Base-by-base conservation (phyloP, 2,329 filamentous ascomycete species). In the Sporothrix phasma region DNA sequence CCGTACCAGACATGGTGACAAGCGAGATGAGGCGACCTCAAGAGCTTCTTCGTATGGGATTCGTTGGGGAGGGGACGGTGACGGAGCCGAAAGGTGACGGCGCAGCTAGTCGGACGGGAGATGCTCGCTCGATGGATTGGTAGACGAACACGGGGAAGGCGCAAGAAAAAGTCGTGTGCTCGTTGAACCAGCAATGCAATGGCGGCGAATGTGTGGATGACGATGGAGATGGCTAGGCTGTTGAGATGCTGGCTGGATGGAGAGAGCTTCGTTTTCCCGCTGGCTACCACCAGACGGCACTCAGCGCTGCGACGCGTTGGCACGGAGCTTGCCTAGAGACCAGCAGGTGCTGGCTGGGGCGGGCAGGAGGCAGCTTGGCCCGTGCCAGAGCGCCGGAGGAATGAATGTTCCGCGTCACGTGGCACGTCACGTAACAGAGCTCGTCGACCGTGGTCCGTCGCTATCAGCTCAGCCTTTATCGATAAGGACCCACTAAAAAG, bases 1-100 rank as follows among this genome's bases (percentile, higher is more conserved):
- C 74, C 78, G 64, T 71, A 81, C 81, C 79, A 76, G 81, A 82
- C 81, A 83, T 83, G 72, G 72, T 80, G 78, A 72, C 68, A 70
- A 68, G 72, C 68, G 70, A 67, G 59, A 29, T 34, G 62, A 47
- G 62, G 41, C 41, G 31, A 58, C 45, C 64, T 65, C 60, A 56
- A 59, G 54, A 59, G 56, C 37, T 43, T 59, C 39, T 46, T 43
- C 24, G 26, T 19, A n/a, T 24, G 19, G n/a, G 31, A 61, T 26
- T 45, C 58, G 43, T 22, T 46, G 51, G 11, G 56, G 34, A 26
- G 56, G 34, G 31, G 53, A 51, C 7, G 19, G 41, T n/a, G n/a
- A n/a, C n/a, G n/a, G 22, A 31, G 49, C 41, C 26, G 17, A 15
- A 46, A 37, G n/a, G 47, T 22, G 41, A 54, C 51, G 51, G 51